Percentiles rank a stretch among this genome's conserved stretches.
Evolutionary conservation across 805 yeast genomes (phyloP).

Genomic region (Cyberlindnera subsufficiens): DNA sequence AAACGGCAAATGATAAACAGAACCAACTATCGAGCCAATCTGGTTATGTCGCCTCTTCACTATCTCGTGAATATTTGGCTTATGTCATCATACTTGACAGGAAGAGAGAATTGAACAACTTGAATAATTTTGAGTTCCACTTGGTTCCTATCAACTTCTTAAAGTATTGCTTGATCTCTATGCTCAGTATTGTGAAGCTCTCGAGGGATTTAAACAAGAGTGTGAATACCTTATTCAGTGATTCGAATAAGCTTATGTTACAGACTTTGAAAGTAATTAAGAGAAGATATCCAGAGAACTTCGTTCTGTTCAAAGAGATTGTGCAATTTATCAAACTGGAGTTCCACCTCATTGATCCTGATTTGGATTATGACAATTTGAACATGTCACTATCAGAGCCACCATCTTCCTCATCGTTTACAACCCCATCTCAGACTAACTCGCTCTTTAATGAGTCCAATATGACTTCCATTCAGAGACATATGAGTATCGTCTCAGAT

Average conservation of each 20-base stretch:
- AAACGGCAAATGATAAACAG: constrained; percentile 4
- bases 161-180: constrained; percentile 18
- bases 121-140: constrained; percentile 25
- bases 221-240: constrained; percentile 7
- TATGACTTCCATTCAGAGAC: neutral
- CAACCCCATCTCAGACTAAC: constrained; percentile 1
- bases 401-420: neutral
- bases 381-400: neutral
- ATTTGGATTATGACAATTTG: constrained; percentile 6
- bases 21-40: constrained; percentile 9
- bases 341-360: constrained; percentile 5
- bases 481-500: neutral
- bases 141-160: constrained; percentile 23
- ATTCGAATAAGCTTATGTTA: constrained; percentile 11
- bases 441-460: neutral
- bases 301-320: constrained; percentile 16
- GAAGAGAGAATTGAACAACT: constrained; percentile 15
- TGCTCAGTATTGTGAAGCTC: constrained; percentile 13
- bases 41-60: constrained; percentile 8
- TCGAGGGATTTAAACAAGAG: constrained; percentile 6
- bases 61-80: constrained; percentile 12
- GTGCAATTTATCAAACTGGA: constrained; percentile 4
- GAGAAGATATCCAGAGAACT: constrained; percentile 24
- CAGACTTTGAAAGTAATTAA: constrained; percentile 14
- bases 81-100: constrained; percentile 14